Percentiles rank a stretch among this genome's conserved stretches.
Conservation (phyloP, 2,329 filamentous ascomycete species). For the Colletotrichum tropicicola region DNA sequence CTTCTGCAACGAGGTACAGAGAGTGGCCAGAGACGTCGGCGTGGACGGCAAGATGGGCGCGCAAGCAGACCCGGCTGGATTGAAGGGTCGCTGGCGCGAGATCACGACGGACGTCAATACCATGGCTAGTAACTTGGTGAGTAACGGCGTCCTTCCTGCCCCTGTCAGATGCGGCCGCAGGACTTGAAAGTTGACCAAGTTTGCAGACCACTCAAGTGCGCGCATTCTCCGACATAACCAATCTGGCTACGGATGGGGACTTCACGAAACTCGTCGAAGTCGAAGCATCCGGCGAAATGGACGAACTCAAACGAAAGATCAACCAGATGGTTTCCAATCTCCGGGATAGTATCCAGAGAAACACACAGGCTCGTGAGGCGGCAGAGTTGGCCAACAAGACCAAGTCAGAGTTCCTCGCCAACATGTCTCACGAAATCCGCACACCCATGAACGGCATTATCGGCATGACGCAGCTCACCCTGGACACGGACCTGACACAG, state of each 20-base stretch:
- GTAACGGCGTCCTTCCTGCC: conserved; percentile 33
- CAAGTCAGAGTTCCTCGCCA: conserved; percentile 97
- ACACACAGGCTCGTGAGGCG: conserved; percentile 93
- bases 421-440: conserved; percentile 98
- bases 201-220: conserved; percentile 92
- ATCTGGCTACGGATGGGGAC: conserved; percentile 94
- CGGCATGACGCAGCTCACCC: conserved; percentile 95
- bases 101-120: conserved; percentile 98
- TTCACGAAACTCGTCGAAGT: conserved; percentile 98
- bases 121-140: conserved; percentile 76
- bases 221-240: conserved; percentile 98
- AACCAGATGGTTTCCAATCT: conserved; percentile 99
- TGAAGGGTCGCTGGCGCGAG: conserved; percentile 96
- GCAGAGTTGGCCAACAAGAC: conserved; percentile 97
- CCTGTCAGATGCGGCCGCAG: not conserved
- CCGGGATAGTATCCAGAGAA: conserved; percentile 94
- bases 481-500: conserved; percentile 93
- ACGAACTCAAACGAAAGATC: conserved; percentile 98
- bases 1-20: conserved; percentile 95
- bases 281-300: conserved; percentile 98
- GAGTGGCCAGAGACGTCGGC: conserved; percentile 94
- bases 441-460: conserved; percentile 99
- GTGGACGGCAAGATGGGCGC: conserved; percentile 99
- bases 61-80: conserved; percentile 91
- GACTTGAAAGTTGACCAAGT: conserved; percentile 42